Base-by-base conservation (phyloP, 2,329 filamentous ascomycete genomes). In the Didymellaceae sp. region DNA sequence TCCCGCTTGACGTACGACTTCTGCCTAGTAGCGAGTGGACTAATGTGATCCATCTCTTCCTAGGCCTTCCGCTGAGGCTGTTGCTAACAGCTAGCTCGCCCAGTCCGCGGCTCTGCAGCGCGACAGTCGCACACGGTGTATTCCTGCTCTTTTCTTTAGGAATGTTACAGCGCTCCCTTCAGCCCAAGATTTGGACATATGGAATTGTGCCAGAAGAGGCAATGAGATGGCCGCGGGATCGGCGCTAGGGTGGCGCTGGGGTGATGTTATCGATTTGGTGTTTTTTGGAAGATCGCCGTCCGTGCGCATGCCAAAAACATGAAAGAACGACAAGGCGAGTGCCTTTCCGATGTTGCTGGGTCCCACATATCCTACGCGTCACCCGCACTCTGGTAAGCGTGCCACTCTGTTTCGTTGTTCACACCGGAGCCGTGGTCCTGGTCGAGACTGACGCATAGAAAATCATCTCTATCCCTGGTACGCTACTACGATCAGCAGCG, bases 401-500 rank as follows among this genome's bases (percentile, higher is more conserved):
- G 28, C 16, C 17, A 18, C 33, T 31, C 42, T 37, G 31, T 43
- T 52, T 52, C 38, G 37, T 25, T 45, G 11, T 2, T 11, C 30
- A 14, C 35, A 20, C 37, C 42, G 38, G 38, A 32, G 6, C 38
- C 38, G 18, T 17, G 28, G 26, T 32, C 31, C 17, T 18, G 42
- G 37, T 52, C 42, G 48, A 52, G 48, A 52, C 48, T 46, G 37
- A 52, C 43, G 38, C 43, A 52, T 31, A 26, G 42, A 18, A 6
- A 28, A 42, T 46, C 48, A 42, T 21, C 43, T 37, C 38, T 1
- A 1, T 25, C 26, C 41, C 41, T 42, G 55, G 54, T 37, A 53
- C 52, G 52, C 58, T 55, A 59, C 44, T 42, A 37, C 41, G 61
- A 63, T 61, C 54, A 48, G 33, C 47, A 59, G 57, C 53, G 60